A percentile compares a stretch with the other conserved stretches of the same genome.
Conservation (phyloP, 805 yeast species). For the Metschnikowia similis region DNA sequence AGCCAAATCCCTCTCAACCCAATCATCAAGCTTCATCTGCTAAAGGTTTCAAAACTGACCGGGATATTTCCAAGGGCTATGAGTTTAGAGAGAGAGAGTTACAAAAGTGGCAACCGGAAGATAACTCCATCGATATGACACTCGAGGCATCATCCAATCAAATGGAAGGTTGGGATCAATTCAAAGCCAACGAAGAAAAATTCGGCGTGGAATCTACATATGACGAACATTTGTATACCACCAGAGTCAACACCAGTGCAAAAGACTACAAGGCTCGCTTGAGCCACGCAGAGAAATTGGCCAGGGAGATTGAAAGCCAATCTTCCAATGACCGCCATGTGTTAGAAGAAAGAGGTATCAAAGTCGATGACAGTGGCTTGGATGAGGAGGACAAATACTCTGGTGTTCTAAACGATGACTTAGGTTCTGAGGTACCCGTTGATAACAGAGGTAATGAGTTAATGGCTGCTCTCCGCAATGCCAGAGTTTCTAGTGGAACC, state of each 20-base stretch:
- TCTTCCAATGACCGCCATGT: conserved; percentile 66
- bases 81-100: conserved; percentile 64
- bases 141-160: conserved; percentile 33
- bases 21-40: background rate
- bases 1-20: background rate
- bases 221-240: conserved; percentile 86
- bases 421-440: conserved; percentile 20
- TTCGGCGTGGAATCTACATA: conserved; percentile 84
- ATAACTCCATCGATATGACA: conserved; percentile 23
- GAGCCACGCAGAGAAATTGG: conserved; percentile 70
- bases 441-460: conserved; percentile 54
- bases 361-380: conserved; percentile 74
- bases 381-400: conserved; percentile 97
- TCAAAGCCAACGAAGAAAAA: conserved; percentile 81
- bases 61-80: conserved; percentile 63
- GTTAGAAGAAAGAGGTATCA: conserved; percentile 86
- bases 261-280: conserved; percentile 68
- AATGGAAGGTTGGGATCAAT: conserved; percentile 78
- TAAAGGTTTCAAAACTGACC: conserved; percentile 67
- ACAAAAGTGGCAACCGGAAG: conserved; percentile 82
- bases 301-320: conserved; percentile 76
- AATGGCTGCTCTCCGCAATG: conserved; percentile 43
- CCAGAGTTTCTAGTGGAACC: conserved; percentile 20
- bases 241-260: conserved; percentile 61
- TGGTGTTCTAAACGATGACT: conserved; percentile 46